Conservation (phyloP, 2,329 filamentous ascomycete genomes). For the Alternaria sp. region DNA sequence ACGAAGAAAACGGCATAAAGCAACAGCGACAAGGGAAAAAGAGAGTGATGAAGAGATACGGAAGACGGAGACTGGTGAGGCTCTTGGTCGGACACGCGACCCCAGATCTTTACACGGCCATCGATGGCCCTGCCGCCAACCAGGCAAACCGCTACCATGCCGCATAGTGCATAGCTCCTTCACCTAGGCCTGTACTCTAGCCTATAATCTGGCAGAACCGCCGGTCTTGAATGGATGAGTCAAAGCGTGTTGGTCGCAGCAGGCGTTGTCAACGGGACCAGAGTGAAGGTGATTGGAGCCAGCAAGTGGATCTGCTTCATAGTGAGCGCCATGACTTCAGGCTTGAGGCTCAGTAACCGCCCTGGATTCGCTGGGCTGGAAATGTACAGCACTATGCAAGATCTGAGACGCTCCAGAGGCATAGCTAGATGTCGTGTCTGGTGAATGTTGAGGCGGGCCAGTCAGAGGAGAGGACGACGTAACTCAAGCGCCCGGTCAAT, state of each 20-base stretch:
- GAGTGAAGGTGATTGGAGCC: constrained; percentile 47
- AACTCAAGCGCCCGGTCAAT: constrained; percentile 37
- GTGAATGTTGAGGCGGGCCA: constrained; percentile 38
- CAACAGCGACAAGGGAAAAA: constrained; percentile 16
- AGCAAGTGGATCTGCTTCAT: constrained; percentile 35
- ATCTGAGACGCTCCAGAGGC: constrained; percentile 50
- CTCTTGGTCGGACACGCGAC: constrained; percentile 39
- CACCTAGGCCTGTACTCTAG: constrained; percentile 23
- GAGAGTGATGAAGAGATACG: constrained; percentile 16
- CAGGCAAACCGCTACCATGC: constrained; percentile 35
- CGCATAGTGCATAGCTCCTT: constrained; percentile 38
- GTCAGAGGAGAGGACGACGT: constrained; percentile 33
- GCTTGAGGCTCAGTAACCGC: constrained; percentile 48
- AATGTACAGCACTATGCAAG: constrained; percentile 46
- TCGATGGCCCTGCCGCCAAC: constrained; percentile 33
- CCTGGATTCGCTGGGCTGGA: constrained; percentile 48
- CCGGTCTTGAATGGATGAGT: constrained; percentile 38
- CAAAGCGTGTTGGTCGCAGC: constrained; percentile 37
- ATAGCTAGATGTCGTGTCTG: constrained; percentile 42
- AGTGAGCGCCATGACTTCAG: constrained; percentile 46
- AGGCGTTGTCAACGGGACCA: constrained; percentile 32
- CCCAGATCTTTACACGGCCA: constrained; percentile 34
- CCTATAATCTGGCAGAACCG: constrained; percentile 40
- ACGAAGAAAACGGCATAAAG: constrained; percentile 23
- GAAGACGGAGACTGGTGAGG: constrained; percentile 27